Conservation (phyloP, 2,329 filamentous ascomycete species). For the Moelleriella libera region DNA sequence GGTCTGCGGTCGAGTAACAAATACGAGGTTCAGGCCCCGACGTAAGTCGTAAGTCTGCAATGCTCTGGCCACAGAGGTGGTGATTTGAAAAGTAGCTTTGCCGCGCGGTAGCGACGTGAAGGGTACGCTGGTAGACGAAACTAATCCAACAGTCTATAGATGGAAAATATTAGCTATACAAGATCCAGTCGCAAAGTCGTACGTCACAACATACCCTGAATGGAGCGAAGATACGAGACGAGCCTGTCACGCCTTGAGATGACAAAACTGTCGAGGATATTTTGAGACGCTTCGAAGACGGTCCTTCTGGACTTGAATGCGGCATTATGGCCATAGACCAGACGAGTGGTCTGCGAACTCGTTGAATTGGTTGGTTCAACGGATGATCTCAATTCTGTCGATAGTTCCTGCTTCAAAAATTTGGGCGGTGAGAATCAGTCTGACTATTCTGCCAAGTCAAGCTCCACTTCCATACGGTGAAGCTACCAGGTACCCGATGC, state of each 20-base stretch:
- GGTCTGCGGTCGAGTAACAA: slow-evolving; percentile 83
- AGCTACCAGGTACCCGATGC: background rate
- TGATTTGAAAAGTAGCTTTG: slow-evolving; percentile 94
- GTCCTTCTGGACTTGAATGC: slow-evolving; percentile 43
- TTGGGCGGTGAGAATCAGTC: slow-evolving; percentile 11
- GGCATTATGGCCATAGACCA: slow-evolving; percentile 21
- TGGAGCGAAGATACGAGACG: slow-evolving; percentile 80
- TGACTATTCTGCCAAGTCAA: slow-evolving; percentile 7
- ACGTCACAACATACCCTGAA: slow-evolving; percentile 56
- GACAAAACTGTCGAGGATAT: slow-evolving; percentile 26
- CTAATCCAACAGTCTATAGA: slow-evolving; percentile 70
- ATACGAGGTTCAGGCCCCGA: slow-evolving; percentile 80
- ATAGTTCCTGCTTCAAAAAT: slow-evolving; percentile 7
- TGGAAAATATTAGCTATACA: slow-evolving; percentile 1
- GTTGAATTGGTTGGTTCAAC: background rate
- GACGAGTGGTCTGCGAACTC: background rate
- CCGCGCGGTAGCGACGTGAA: slow-evolving; percentile 83
- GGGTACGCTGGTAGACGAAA: slow-evolving; percentile 80
- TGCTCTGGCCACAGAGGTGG: slow-evolving; percentile 78
- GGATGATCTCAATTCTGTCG: background rate
- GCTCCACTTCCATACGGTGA: background rate
- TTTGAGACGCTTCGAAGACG: slow-evolving; percentile 66
- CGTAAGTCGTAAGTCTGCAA: slow-evolving; percentile 94
- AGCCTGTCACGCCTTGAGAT: slow-evolving; percentile 25
- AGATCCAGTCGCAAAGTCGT: background rate